Conservation (phyloP, 352 stramenopile genomes). For the Phytopythium aichiense region DNA sequence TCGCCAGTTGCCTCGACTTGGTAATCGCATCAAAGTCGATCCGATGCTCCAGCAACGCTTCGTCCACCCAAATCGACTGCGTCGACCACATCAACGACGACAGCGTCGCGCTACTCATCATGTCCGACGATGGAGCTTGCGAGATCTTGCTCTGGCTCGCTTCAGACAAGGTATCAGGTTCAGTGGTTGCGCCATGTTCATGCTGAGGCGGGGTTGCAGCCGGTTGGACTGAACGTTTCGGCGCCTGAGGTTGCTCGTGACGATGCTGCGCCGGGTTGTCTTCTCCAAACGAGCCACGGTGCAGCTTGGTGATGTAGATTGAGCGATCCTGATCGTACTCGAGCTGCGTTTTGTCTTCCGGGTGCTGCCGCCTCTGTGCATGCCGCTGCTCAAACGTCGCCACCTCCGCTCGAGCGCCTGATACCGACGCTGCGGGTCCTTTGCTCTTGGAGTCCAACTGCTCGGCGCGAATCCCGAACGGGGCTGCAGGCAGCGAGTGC, state of each 20-base stretch:
- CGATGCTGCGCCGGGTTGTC: neutral
- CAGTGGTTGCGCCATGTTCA: neutral
- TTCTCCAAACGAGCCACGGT: constrained; percentile 4
- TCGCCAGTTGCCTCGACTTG: constrained; percentile 26
- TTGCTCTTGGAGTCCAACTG: too few relatives aligned
- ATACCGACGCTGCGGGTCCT: neutral
- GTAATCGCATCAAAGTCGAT: constrained; percentile 36
- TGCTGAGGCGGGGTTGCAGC: neutral
- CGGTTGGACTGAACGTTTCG: neutral
- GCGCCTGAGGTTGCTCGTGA: neutral
- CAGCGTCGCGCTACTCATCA: neutral
- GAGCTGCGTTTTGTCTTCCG: constrained; percentile 3
- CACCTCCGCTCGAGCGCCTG: neutral
- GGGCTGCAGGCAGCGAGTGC: constrained; percentile 13
- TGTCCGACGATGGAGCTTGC: neutral
- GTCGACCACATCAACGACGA: constrained; percentile 4
- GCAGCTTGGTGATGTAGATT: constrained; percentile 9
- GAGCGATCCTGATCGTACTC: constrained; percentile 9
- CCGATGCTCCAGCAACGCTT: constrained; percentile 47
- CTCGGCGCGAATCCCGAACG: neutral
- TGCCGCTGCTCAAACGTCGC: neutral
- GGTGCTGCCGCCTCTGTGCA: neutral
- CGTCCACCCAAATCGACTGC: constrained; percentile 48
- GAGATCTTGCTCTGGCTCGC: constrained; percentile 2
- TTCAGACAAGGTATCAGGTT: neutral